Conservation (phyloP, 2,329 filamentous ascomycete species). For the Clonostachys sp. region DNA sequence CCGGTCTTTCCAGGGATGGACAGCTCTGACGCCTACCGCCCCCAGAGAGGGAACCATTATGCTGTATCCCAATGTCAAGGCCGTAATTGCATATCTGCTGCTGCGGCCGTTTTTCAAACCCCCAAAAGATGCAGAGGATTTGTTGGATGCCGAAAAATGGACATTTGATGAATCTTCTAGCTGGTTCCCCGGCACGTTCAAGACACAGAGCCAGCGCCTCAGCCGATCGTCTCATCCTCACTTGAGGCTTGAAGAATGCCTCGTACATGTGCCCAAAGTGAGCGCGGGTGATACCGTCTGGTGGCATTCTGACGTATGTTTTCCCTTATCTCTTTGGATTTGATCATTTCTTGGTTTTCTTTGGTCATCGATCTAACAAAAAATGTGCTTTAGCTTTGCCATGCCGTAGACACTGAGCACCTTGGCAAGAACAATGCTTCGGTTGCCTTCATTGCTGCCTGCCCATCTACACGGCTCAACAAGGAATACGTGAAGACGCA, state of each 20-base stretch:
- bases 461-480: conserved; percentile 21
- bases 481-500: conserved; percentile 12
- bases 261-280: conserved; percentile 29
- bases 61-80: conserved; percentile 29
- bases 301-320: conserved; percentile 31
- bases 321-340: neutral
- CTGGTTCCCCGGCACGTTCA: conserved; percentile 30
- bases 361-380: neutral
- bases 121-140: conserved; percentile 15
- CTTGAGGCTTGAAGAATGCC: conserved; percentile 25
- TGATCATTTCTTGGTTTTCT: neutral
- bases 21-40: conserved; percentile 27
- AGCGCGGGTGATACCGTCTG: conserved; percentile 32
- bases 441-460: conserved; percentile 27
- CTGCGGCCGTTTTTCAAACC: conserved; percentile 34
- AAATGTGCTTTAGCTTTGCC: conserved; percentile 15
- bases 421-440: conserved; percentile 20
- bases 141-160: conserved; percentile 30
- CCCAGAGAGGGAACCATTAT: conserved; percentile 27
- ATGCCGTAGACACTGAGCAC: conserved; percentile 32
- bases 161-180: conserved; percentile 17
- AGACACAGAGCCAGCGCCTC: neutral
- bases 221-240: conserved; percentile 29
- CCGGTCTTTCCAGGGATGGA: conserved; percentile 34
- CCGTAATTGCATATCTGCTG: conserved; percentile 29